Conservation (phyloP, 805 yeast genomes). For the Candida incommunis region DNA sequence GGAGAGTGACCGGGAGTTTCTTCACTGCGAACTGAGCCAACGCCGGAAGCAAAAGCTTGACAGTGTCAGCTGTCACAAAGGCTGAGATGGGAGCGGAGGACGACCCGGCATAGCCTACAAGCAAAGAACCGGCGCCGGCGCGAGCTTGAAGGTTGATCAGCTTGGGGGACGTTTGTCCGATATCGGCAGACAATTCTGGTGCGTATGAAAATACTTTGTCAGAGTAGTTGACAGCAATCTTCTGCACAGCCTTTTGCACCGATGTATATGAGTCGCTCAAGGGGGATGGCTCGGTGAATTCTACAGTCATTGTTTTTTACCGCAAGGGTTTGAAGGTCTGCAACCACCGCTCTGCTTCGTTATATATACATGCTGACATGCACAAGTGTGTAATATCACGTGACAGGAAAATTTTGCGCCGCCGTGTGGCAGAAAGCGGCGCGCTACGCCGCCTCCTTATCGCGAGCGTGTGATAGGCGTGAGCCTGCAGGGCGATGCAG, state of each 20-base stretch:
- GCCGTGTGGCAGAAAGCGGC: too few relatives aligned
- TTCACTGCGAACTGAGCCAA: conserved; percentile 26
- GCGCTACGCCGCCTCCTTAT: too few relatives aligned
- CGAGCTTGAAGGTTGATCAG: conserved; percentile 49
- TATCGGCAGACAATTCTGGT: conserved; percentile 37
- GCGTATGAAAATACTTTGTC: conserved; percentile 25
- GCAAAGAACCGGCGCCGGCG: conserved; percentile 68
- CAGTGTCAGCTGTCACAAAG: conserved; percentile 52
- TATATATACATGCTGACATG: too few relatives aligned
- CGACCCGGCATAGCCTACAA: conserved; percentile 49
- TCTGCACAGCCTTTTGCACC: conserved; percentile 46
- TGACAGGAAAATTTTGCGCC: too few relatives aligned
- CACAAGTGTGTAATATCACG: too few relatives aligned
- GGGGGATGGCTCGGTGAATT: conserved; percentile 21
- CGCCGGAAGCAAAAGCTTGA: conserved; percentile 53
- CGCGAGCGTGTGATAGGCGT: too few relatives aligned
- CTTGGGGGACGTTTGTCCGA: conserved; percentile 30
- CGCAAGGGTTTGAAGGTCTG: too few relatives aligned
- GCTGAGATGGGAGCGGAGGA: conserved; percentile 23
- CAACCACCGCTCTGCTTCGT: too few relatives aligned
- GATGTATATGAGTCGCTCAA: conserved; percentile 40
- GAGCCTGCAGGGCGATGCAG: too few relatives aligned
- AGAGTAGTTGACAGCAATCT: conserved; percentile 48
- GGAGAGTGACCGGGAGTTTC: conserved; percentile 47
- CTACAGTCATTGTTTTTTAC: conserved; percentile 1